Evolutionary conservation across 169 alveolate species (phyloP).

Genomic region (Cryptosporidium sp.): DNA sequence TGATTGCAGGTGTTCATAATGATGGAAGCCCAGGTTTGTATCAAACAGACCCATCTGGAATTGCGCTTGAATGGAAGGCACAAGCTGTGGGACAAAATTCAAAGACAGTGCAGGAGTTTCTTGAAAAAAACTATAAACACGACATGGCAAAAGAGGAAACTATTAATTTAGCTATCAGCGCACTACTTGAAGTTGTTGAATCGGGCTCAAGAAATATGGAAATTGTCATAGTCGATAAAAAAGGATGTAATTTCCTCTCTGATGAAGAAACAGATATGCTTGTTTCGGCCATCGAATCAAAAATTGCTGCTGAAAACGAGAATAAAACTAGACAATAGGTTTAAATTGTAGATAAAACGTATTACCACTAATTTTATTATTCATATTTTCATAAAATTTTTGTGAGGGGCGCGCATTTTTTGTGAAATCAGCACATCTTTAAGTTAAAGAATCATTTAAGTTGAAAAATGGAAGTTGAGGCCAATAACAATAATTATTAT

Average conservation of each 20-base stretch:
- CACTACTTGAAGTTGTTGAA: constrained; percentile 90
- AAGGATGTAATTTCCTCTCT: constrained; percentile 48
- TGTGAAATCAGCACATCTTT: background rate
- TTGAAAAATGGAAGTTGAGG: background rate
- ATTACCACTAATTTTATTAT: background rate
- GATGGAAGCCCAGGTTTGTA: constrained; percentile 91
- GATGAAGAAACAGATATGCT: constrained; percentile 36
- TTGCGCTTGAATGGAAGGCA: constrained; percentile 97
- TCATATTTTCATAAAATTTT: background rate
- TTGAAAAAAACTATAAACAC: constrained; percentile 94
- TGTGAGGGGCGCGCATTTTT: constrained; percentile 1
- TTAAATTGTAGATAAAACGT: background rate
- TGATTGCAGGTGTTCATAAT: constrained; percentile 94
- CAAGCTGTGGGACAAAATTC: constrained; percentile 97
- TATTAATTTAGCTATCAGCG: constrained; percentile 92
- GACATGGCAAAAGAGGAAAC: constrained; percentile 91
- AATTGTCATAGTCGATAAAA: constrained; percentile 40
- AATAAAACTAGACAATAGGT: constrained; percentile 27
- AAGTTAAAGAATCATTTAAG: background rate
- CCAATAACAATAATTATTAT: background rate
- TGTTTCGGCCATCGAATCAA: constrained; percentile 39
- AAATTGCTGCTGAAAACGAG: constrained; percentile 38
- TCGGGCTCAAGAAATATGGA: constrained; percentile 73
- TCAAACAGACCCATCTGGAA: constrained; percentile 99
- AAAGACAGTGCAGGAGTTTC: constrained; percentile 93